phyloP scores from a whole-genome alignment of 2,329 filamentous ascomycete species.

The Phyllosticta ampelicida region DNA sequence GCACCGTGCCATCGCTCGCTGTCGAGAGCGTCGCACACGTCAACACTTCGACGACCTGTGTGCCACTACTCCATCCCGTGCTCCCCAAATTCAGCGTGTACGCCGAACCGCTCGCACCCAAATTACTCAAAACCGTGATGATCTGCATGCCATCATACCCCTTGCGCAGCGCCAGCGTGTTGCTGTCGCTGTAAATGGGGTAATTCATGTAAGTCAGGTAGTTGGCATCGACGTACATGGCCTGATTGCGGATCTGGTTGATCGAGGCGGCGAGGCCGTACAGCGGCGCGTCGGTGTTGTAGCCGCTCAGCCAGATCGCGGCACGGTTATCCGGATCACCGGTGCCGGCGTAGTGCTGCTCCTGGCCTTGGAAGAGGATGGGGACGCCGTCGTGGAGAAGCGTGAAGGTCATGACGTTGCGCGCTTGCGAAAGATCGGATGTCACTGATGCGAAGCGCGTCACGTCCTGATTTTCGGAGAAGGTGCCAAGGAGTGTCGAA shows the following conservation, averaged over 20 bases:
- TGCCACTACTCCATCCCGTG: constrained; percentile 19
- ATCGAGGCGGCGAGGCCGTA: constrained; percentile 29
- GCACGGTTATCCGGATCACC: constrained; percentile 28
- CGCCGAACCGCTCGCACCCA: constrained; percentile 21
- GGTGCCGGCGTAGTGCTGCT: constrained; percentile 30
- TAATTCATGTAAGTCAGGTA: constrained; percentile 34
- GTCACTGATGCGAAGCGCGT: constrained; percentile 30
- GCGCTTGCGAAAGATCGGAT: constrained; percentile 25
- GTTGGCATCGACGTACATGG: constrained; percentile 25
- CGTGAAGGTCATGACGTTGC: constrained; percentile 29
- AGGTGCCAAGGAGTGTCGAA: constrained; percentile 27
- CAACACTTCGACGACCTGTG: constrained; percentile 23
- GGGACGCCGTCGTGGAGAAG: constrained; percentile 34
- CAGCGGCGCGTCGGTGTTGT: constrained; percentile 29
- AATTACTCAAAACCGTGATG: constrained; percentile 35
- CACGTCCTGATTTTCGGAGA: constrained; percentile 33
- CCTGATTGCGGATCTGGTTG: constrained; percentile 34
- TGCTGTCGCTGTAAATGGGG: constrained; percentile 34
- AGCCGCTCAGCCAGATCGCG: constrained; percentile 30
- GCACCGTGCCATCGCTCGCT: constrained; percentile 17
- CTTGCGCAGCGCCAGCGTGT: constrained; percentile 36
- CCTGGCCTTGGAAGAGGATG: constrained; percentile 33
- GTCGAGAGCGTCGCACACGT: constrained; percentile 22
- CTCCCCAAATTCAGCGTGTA: constrained; percentile 23
- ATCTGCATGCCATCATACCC: constrained; percentile 32